These are phyloP conservation scores for Gracilaria caudata DNA, from an alignment of 23 red algal genomes.

Conservation along the genomic window DNA sequence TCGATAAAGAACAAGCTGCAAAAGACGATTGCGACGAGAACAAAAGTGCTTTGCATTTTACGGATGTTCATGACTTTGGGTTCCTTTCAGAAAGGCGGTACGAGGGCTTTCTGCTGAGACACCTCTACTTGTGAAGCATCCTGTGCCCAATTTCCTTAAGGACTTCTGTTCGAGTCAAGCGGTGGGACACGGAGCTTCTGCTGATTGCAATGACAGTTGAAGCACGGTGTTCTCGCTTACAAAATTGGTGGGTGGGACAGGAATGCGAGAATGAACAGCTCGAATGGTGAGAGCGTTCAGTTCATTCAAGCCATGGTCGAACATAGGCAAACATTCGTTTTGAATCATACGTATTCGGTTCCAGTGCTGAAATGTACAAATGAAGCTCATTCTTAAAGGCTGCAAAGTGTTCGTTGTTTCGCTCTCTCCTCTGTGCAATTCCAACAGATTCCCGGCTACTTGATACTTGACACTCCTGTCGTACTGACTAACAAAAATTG, in stretches of 20 bases:
- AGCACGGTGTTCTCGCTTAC: conserved; percentile 6
- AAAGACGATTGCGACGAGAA: background rate
- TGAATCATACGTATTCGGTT: too few relatives aligned
- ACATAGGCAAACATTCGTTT: too few relatives aligned
- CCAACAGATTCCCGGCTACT: too few relatives aligned
- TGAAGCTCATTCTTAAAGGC: too few relatives aligned
- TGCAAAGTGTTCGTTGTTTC: too few relatives aligned
- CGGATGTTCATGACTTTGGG: background rate
- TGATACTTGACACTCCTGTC: too few relatives aligned
- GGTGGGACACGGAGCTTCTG: conserved; percentile 4
- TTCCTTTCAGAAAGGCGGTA: background rate
- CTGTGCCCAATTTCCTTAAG: background rate
- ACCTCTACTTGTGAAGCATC: background rate
- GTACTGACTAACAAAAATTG: too few relatives aligned
- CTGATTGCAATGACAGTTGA: conserved; percentile 5
- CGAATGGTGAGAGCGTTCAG: background rate
- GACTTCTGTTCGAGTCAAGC: background rate
- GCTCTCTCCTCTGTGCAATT: too few relatives aligned
- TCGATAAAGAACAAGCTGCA: background rate
- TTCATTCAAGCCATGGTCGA: background rate
- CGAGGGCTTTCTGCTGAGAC: background rate
- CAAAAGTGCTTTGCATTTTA: background rate
- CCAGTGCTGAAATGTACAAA: too few relatives aligned
- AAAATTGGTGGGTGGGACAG: background rate
- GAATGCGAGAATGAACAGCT: background rate